Conservation (phyloP, 805 yeast genomes). For the Huiozyma naganishii region DNA sequence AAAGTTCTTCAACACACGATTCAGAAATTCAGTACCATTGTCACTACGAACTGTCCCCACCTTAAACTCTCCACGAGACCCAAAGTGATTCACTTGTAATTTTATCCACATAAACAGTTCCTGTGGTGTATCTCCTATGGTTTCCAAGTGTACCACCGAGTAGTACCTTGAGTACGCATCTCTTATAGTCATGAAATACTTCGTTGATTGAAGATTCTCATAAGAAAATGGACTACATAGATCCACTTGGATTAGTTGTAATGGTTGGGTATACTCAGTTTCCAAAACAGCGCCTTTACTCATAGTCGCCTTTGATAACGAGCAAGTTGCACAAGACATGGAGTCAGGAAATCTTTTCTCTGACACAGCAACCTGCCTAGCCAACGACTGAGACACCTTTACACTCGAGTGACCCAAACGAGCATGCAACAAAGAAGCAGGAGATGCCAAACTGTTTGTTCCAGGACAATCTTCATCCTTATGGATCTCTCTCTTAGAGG, state of each 20-base stretch:
- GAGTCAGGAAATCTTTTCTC: neutral
- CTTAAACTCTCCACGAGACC: conserved; percentile 2
- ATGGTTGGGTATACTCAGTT: conserved; percentile 1
- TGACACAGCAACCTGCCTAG: neutral
- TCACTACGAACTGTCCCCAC: conserved; percentile 5
- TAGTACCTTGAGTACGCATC: conserved; percentile 6
- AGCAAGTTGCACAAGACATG: conserved; percentile 1
- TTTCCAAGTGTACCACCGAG: conserved; percentile 2
- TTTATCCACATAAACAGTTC: conserved; percentile 3
- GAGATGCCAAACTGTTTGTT: neutral
- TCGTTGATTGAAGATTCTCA: neutral
- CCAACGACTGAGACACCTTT: neutral
- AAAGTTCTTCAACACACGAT: neutral
- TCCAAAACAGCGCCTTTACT: conserved; percentile 6
- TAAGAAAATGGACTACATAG: conserved; percentile 4
- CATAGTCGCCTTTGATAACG: conserved; percentile 1
- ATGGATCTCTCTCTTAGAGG: neutral
- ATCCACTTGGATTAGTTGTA: conserved; percentile 3
- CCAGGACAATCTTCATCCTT: neutral
- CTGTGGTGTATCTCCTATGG: conserved; percentile 2
- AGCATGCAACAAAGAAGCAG: neutral
- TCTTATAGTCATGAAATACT: conserved; percentile 3
- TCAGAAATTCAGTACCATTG: conserved; percentile 7
- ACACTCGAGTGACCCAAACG: conserved; percentile 1
- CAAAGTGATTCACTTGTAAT: conserved; percentile 2